Evolutionary conservation across 1,139 yeast genomes (phyloP).

Genomic region (Magnusiomyces suaveolens): DNA sequence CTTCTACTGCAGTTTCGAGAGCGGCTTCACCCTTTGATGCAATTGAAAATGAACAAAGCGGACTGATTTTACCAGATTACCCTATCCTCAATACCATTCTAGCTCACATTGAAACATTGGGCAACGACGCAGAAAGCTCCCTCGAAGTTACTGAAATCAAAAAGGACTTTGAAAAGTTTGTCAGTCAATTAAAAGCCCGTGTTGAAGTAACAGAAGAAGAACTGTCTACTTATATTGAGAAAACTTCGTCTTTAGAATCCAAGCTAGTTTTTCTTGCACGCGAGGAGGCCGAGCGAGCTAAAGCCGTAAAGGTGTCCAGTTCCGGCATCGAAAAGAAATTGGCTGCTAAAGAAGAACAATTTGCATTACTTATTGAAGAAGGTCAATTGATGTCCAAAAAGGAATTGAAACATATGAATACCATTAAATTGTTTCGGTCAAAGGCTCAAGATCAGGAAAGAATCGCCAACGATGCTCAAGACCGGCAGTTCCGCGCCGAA

Average conservation of each 20-base stretch:
- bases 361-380: constrained; percentile 58
- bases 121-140: neutral
- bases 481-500: constrained; percentile 20
- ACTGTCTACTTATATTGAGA: constrained; percentile 17
- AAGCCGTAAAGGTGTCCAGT: constrained; percentile 15
- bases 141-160: neutral
- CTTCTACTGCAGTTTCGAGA: neutral
- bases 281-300: constrained; percentile 25
- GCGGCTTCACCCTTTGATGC: neutral
- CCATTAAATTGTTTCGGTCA: constrained; percentile 52
- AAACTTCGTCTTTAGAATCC: constrained; percentile 22
- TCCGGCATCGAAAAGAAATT: constrained; percentile 23
- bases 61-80: neutral
- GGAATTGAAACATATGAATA: constrained; percentile 60
- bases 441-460: constrained; percentile 35
- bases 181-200: neutral
- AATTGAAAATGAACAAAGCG: neutral
- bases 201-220: constrained; percentile 9
- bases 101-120: neutral
- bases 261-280: constrained; percentile 23
- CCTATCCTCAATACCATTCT: neutral
- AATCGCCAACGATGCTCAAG: constrained; percentile 18
- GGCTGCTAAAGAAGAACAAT: constrained; percentile 45
- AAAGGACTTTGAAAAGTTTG: neutral
- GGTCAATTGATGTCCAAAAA: constrained; percentile 69